Evolutionary conservation across 768 basidiomycete species (phyloP), one percentile per base, ranked within the genome.

Genomic region (Amyloporia xantha): DNA sequence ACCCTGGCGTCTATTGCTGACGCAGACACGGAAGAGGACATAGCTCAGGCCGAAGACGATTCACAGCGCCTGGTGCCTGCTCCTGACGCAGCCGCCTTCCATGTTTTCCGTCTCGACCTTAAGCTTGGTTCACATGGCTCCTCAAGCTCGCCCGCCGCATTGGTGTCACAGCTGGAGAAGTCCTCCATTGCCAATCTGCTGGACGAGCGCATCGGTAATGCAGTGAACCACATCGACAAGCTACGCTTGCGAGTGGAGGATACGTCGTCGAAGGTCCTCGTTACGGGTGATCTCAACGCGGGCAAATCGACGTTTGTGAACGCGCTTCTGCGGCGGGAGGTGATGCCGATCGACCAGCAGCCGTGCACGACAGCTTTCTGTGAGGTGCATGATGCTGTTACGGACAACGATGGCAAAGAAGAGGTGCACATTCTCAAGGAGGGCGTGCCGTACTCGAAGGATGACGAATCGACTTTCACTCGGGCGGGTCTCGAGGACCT

Each of bases 281-380:
- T 99, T 50, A 98, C 96, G 20, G 96, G 96, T 52, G 96, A 99
- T 64, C 76, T 99, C 51, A 99, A 99, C 65, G 88, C 96, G 28
- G 96, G 96, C 59, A 99, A 99, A 69, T 96, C 93, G n/a, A 98
- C 96, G 0, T 90, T 99, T 63, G 91, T 99, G 63, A 99, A 99
- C 61, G 91, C 95, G 3, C 73, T 99, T 27, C 80, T 99, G 4
- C 76, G 92, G 40, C 78, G 92, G 5, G 81, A 90, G 61, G 83
- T 96, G 39, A 91, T 99, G 86, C 93, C 96, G 6, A 84, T 94
- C 51, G 96, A 99, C 66, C 93, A 99, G 63, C 96, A 98, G 64
- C 96, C 96, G 2, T 91, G 93, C 66, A 99, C 96, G 0, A 92
- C 92, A 25, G 84, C 92, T 26, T 99, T 99, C 63, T 94, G 91